A percentile compares a stretch with the other conserved stretches of the same genome.
Evolutionary conservation across 2,329 filamentous ascomycete genomes (phyloP).

Genomic region (Cyclaneusma minus): DNA sequence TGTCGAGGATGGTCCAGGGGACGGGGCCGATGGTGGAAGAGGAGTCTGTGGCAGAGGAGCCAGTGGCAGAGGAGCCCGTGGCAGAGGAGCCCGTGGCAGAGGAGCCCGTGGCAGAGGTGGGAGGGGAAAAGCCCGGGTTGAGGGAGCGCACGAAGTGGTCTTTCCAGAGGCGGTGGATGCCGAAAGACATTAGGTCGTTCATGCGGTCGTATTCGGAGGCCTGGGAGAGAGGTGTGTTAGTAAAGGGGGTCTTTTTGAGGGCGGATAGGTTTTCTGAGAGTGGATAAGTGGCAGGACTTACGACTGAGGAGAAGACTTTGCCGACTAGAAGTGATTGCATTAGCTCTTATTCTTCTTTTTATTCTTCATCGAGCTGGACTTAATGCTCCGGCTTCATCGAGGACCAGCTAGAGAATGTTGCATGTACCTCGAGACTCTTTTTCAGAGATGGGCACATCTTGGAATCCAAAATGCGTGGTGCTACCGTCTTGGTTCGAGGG

Average conservation of each 20-base stretch:
- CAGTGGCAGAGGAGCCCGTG: no score
- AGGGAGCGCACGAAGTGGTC: conserved; percentile 89
- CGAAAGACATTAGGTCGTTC: conserved; percentile 98
- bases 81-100: conserved; percentile 21
- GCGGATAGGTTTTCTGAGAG: not conserved
- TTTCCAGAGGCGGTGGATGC: conserved; percentile 93
- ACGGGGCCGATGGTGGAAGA: conserved; percentile 27
- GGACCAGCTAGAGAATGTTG: not conserved
- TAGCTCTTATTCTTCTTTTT: not conserved
- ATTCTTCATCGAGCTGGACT: not conserved
- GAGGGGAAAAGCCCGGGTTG: conserved; percentile 78
- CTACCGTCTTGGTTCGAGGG: conserved; percentile 13
- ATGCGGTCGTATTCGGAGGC: conserved; percentile 78
- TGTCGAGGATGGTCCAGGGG: conserved; percentile 69
- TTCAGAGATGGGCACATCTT: conserved; percentile 19
- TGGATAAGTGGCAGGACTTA: conserved; percentile 42
- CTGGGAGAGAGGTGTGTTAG: not conserved
- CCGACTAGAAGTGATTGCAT: conserved; percentile 45
- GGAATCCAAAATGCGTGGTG: conserved; percentile 21
- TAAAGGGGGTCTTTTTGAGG: not conserved
- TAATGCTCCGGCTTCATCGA: not conserved
- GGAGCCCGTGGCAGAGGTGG: conserved; percentile 4
- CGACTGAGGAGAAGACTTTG: conserved; percentile 87
- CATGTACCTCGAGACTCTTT: conserved; percentile 18
- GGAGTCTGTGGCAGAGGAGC: conserved; percentile 6